These are phyloP conservation scores for Neurospora sp. DNA, from an alignment of 495 filamentous ascomycete species.

Conservation along the genomic window DNA sequence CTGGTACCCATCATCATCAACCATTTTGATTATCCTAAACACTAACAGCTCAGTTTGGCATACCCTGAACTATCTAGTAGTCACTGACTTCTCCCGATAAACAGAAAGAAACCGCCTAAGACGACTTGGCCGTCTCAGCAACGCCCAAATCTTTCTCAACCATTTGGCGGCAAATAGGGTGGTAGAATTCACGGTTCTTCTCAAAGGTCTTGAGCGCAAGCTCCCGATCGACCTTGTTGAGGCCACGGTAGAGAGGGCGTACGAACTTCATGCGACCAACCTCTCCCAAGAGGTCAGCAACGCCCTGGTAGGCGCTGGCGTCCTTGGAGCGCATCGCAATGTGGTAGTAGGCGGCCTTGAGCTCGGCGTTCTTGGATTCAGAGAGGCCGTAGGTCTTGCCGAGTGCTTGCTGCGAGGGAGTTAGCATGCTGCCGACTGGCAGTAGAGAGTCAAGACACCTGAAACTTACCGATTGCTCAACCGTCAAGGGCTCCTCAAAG, in stretches of 20 bases:
- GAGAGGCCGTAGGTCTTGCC: conserved; percentile 59
- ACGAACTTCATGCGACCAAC: conserved; percentile 98
- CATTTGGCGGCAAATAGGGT: conserved; percentile 79
- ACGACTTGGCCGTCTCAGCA: background rate
- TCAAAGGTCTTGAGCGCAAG: conserved; percentile 75
- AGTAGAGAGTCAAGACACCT: background rate
- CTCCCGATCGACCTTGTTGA: conserved; percentile 61
- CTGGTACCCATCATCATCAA: background rate
- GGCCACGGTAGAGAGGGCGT: conserved; percentile 62
- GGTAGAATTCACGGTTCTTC: conserved; percentile 84
- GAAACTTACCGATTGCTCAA: conserved; percentile 40
- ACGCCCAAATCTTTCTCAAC: conserved; percentile 71
- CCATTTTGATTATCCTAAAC: background rate
- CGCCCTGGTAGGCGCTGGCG: conserved; percentile 51
- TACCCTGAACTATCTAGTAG: background rate
- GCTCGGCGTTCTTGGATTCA: conserved; percentile 69
- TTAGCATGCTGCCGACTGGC: conserved; percentile 5
- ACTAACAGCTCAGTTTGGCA: background rate
- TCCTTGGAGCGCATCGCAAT: conserved; percentile 69
- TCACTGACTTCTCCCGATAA: background rate
- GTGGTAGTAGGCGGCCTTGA: conserved; percentile 65
- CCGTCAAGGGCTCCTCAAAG: conserved; percentile 49
- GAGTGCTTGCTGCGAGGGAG: conserved; percentile 41
- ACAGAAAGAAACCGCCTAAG: background rate
- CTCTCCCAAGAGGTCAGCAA: conserved; percentile 62